Conservation (phyloP, 352 stramenopile genomes). For the Pythium oligandrum region DNA sequence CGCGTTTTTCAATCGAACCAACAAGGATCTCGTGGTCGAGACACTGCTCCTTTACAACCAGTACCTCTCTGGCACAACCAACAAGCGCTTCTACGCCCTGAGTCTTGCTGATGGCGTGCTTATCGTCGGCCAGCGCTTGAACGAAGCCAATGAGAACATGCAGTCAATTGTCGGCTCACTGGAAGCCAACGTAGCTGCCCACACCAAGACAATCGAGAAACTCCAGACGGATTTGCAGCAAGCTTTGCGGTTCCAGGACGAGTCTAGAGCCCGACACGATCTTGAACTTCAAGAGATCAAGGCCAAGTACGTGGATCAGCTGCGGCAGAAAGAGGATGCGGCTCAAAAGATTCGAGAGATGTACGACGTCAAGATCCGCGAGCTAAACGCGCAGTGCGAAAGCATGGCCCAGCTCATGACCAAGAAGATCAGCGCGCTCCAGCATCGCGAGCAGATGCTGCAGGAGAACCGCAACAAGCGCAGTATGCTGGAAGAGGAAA, state of each 20-base stretch:
- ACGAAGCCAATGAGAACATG: slow-evolving; percentile 50
- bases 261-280: slow-evolving; percentile 55
- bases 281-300: slow-evolving; percentile 56
- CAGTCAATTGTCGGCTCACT: slow-evolving; percentile 48
- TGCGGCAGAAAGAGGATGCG: slow-evolving; percentile 64
- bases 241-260: slow-evolving; percentile 46
- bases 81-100: slow-evolving; percentile 60
- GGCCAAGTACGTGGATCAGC: slow-evolving; percentile 53
- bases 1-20: slow-evolving; percentile 50
- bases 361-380: slow-evolving; percentile 62
- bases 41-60: slow-evolving; percentile 53
- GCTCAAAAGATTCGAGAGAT: slow-evolving; percentile 44
- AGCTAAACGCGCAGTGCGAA: slow-evolving; percentile 63
- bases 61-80: slow-evolving; percentile 38
- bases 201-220: slow-evolving; percentile 41
- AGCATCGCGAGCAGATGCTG: slow-evolving; percentile 65
- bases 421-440: slow-evolving; percentile 60
- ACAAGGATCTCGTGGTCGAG: slow-evolving; percentile 69
- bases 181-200: slow-evolving; percentile 39
- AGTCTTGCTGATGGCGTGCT: slow-evolving; percentile 61
- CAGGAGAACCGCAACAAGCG: slow-evolving; percentile 59
- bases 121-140: slow-evolving; percentile 40
- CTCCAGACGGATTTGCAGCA: slow-evolving; percentile 59
- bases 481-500: slow-evolving; percentile 63
- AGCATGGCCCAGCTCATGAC: slow-evolving; percentile 70